Evolutionary conservation across 2,329 filamentous ascomycete genomes (phyloP).

Genomic region (Penicillium sp.): DNA sequence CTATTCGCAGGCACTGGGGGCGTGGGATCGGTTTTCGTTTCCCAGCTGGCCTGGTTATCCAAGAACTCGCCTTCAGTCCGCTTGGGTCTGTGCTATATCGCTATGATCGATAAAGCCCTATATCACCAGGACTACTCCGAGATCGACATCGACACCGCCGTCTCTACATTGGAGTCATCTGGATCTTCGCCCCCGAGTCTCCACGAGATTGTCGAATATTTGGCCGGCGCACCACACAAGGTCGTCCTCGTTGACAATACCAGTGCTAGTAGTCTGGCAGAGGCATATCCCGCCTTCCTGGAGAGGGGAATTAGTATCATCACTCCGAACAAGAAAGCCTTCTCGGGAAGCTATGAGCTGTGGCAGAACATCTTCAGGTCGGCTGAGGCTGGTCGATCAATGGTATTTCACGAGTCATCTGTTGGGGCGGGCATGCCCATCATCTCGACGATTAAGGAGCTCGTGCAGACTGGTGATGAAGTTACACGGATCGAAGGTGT

Average conservation of each 20-base stretch:
- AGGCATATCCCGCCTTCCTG: constrained; percentile 77
- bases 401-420: constrained; percentile 91
- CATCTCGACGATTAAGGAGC: constrained; percentile 86
- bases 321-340: constrained; percentile 98
- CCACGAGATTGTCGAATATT: constrained; percentile 72
- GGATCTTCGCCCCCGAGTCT: constrained; percentile 54
- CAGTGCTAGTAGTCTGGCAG: constrained; percentile 80
- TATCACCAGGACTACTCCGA: neutral
- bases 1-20: constrained; percentile 72
- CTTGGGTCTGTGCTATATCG: constrained; percentile 27
- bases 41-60: constrained; percentile 70
- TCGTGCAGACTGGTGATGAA: constrained; percentile 90
- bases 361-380: constrained; percentile 85
- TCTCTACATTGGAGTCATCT: constrained; percentile 37
- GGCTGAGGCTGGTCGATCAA: constrained; percentile 61
- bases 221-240: constrained; percentile 72
- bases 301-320: constrained; percentile 82
- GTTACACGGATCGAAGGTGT: constrained; percentile 93
- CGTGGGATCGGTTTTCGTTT: constrained; percentile 87
- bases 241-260: constrained; percentile 93
- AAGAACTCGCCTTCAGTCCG: constrained; percentile 63
- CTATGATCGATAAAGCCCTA: neutral
- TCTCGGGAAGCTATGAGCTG: constrained; percentile 74
- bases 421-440: constrained; percentile 92
- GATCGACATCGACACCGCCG: neutral